Conservation (phyloP, 306 rosid genomes). For the Castanea crenata region DNA sequence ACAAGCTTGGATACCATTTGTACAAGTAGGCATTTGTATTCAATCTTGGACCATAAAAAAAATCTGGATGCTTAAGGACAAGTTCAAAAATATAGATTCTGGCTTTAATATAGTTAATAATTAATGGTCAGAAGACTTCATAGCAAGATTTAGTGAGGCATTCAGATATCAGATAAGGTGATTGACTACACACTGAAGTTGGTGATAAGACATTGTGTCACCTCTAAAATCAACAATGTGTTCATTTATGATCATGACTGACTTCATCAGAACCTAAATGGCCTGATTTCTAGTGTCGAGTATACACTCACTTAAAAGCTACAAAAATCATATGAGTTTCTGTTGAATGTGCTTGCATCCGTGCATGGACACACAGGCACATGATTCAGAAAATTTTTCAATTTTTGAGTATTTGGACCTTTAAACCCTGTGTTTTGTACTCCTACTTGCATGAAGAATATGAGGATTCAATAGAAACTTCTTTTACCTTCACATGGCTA, state of each 20-base stretch:
- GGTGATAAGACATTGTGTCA: neutral
- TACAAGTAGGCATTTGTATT: constrained; percentile 4
- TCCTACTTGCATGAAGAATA: neutral
- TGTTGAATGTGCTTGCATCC: neutral
- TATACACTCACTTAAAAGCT: neutral
- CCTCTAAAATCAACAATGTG: neutral
- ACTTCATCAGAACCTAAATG: constrained; percentile 6
- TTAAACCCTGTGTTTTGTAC: neutral
- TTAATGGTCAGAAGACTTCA: neutral
- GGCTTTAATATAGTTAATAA: neutral
- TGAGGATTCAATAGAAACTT: neutral
- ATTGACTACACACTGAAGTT: neutral
- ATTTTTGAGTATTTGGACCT: neutral
- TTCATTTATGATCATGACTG: neutral
- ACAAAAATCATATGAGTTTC: neutral
- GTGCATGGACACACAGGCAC: neutral
- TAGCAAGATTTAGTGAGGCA: neutral
- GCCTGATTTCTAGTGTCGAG: neutral
- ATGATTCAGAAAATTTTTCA: neutral
- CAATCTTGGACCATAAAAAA: neutral
- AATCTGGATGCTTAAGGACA: constrained; percentile 1
- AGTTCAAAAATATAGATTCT: neutral
- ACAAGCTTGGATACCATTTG: constrained; percentile 6
- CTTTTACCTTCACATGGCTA: neutral
- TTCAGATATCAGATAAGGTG: neutral